Evolutionary conservation across 805 yeast species (phyloP).

Genomic region (Yamadazyma sp.): DNA sequence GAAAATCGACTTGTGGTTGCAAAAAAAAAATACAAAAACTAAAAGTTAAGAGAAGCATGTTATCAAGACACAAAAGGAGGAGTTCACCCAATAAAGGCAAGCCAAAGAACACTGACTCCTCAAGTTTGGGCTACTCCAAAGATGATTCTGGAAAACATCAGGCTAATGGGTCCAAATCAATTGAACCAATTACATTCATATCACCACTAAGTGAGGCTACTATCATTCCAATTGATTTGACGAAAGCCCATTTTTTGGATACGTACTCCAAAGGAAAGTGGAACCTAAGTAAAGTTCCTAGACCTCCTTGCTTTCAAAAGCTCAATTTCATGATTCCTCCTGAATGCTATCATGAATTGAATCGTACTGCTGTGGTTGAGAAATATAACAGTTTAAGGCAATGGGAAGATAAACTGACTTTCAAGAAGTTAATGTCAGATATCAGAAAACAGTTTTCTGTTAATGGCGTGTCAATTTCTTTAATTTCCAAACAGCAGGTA

Average conservation of each 20-base stretch:
- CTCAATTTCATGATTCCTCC: constrained; percentile 59
- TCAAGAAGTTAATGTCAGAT: constrained; percentile 36
- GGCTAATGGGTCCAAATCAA: not conserved
- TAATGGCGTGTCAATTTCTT: constrained; percentile 55
- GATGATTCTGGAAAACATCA: too few species aligned
- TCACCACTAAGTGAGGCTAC: constrained; percentile 18
- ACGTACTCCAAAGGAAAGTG: constrained; percentile 53
- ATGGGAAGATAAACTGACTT: constrained; percentile 45
- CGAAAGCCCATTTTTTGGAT: constrained; percentile 54
- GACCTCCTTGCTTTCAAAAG: constrained; percentile 51
- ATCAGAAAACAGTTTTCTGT: constrained; percentile 43
- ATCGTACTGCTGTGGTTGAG: constrained; percentile 44
- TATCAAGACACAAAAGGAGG: constrained; percentile 1
- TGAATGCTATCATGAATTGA: constrained; percentile 47
- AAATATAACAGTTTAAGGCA: constrained; percentile 37
- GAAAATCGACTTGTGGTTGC: too few species aligned
- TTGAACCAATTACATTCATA: constrained; percentile 12
- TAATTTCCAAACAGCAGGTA: constrained; percentile 50
- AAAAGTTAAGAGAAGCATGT: too few species aligned
- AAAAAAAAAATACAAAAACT: too few species aligned
- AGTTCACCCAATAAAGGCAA: not conserved
- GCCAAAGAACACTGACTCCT: too few species aligned
- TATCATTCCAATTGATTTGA: constrained; percentile 23
- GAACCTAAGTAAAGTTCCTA: constrained; percentile 51
- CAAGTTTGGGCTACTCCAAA: too few species aligned